Conservation (phyloP, 495 filamentous ascomycete genomes). For the Trichocladium uniseriatum region DNA sequence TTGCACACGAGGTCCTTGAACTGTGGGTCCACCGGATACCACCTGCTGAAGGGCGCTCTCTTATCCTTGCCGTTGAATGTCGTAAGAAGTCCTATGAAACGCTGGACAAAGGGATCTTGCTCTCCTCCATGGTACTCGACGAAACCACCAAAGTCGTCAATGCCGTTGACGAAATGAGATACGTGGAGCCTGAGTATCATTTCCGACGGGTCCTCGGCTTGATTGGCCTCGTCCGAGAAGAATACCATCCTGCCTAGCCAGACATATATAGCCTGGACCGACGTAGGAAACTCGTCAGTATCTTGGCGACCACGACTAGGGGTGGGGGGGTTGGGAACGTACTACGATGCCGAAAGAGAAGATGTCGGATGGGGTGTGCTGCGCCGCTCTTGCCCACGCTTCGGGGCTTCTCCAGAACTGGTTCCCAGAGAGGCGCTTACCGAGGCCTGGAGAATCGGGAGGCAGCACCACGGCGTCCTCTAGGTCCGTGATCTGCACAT, state of each 20-base stretch:
- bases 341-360: slow-evolving; percentile 4
- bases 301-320: not conserved
- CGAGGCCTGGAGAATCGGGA: slow-evolving; percentile 1
- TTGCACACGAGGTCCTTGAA: not conserved
- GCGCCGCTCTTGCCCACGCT: slow-evolving; percentile 3
- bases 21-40: not conserved
- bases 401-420: slow-evolving; percentile 7
- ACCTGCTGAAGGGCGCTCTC: not conserved
- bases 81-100: not conserved
- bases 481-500: not conserved
- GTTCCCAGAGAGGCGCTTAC: slow-evolving; percentile 3
- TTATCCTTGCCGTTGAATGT: not conserved
- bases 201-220: not conserved
- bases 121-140: slow-evolving; percentile 3
- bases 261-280: slow-evolving; percentile 4
- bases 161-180: not conserved
- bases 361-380: slow-evolving; percentile 5
- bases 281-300: not conserved
- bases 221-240: not conserved
- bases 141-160: not conserved
- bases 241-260: not conserved
- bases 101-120: not conserved
- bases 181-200: slow-evolving; percentile 1
- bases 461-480: slow-evolving; percentile 1
- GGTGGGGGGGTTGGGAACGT: not conserved